These are phyloP conservation scores for Stemphylium lycopersici DNA, from an alignment of 2,329 filamentous ascomycete species.

Conservation along the genomic window DNA sequence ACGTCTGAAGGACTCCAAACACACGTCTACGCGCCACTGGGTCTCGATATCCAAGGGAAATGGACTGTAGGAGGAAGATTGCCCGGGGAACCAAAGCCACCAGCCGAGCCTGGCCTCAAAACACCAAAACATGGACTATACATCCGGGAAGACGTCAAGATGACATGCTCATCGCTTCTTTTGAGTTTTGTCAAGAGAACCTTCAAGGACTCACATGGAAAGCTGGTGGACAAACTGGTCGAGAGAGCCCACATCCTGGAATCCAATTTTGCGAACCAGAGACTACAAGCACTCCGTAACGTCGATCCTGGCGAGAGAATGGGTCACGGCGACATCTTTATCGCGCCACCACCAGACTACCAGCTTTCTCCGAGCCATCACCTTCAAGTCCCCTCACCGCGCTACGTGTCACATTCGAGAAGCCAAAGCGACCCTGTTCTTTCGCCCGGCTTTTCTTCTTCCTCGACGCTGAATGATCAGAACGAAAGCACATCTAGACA, in stretches of 20 bases:
- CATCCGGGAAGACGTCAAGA: constrained; percentile 82
- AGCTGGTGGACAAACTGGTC: constrained; percentile 65
- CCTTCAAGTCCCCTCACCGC: constrained; percentile 18
- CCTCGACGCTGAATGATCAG: constrained; percentile 21
- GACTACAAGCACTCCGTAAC: constrained; percentile 38
- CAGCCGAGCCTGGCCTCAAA: constrained; percentile 69
- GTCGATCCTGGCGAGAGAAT: constrained; percentile 41
- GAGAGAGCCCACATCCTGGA: constrained; percentile 47
- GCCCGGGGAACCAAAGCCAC: constrained; percentile 70
- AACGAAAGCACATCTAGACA: constrained; percentile 17
- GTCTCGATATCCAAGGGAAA: constrained; percentile 77
- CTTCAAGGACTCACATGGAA: constrained; percentile 74
- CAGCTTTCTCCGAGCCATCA: constrained; percentile 12
- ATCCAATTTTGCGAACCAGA: constrained; percentile 41
- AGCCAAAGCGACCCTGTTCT: constrained; percentile 31
- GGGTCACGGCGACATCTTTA: constrained; percentile 43
- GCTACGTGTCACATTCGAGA: constrained; percentile 22
- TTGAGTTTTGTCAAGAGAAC: constrained; percentile 81
- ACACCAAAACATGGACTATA: constrained; percentile 74
- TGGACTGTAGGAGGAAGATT: constrained; percentile 77
- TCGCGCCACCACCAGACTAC: constrained; percentile 45
- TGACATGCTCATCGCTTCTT: constrained; percentile 80
- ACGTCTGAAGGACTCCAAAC: constrained; percentile 76
- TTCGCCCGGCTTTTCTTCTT: constrained; percentile 29
- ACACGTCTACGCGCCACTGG: constrained; percentile 82